These are phyloP conservation scores for Psilocybe azurescens DNA, from an alignment of 768 basidiomycete genomes.

Conservation along the genomic window DNA sequence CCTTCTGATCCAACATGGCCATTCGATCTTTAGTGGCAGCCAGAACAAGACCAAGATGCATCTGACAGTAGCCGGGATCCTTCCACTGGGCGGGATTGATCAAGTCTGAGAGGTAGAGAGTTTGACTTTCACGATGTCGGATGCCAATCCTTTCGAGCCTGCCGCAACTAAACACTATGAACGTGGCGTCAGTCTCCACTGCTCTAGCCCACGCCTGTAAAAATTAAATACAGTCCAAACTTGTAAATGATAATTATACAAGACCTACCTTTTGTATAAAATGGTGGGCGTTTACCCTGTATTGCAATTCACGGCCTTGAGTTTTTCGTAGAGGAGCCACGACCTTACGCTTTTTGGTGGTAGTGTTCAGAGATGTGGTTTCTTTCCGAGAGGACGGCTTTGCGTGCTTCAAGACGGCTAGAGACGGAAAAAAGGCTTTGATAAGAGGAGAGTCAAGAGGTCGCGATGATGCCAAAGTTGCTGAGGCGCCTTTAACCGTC, in stretches of 20 bases:
- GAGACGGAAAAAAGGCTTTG: neutral
- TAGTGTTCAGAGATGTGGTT: neutral
- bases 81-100: neutral
- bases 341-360: neutral
- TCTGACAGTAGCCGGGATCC: neutral
- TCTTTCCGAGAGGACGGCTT: neutral
- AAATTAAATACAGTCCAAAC: neutral
- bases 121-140: slow-evolving; percentile 6
- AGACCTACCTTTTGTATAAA: neutral
- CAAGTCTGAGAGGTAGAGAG: neutral
- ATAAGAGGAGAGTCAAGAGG: neutral
- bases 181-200: neutral
- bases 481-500: neutral
- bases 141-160: neutral
- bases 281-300: neutral
- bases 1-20: neutral
- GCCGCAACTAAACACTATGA: neutral
- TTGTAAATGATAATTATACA: neutral
- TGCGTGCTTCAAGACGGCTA: neutral
- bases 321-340: neutral
- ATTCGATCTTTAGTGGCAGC: neutral
- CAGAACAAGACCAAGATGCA: neutral
- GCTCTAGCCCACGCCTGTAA: neutral
- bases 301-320: neutral
- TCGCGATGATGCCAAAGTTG: neutral